Conservation (phyloP, 2,329 filamentous ascomycete genomes). For the Didymella glomerata region DNA sequence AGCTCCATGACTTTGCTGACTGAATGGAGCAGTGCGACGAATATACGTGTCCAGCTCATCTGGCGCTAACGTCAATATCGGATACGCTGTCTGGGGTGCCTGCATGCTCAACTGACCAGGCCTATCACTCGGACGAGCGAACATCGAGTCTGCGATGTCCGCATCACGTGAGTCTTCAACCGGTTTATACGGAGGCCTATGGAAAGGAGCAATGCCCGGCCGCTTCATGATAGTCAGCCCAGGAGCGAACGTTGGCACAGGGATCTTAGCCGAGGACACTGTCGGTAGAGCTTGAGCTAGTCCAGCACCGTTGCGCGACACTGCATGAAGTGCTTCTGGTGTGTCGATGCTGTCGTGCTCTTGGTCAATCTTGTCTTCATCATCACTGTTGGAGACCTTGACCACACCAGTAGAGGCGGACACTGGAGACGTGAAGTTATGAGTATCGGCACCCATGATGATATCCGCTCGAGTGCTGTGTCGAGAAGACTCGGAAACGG, state of each 20-base stretch:
- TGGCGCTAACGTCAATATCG: neutral
- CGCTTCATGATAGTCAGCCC: too few relatives aligned
- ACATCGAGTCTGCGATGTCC: neutral
- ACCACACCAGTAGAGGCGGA: neutral
- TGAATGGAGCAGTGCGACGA: neutral
- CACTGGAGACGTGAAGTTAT: neutral
- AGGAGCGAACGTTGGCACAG: neutral
- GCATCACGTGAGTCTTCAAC: neutral
- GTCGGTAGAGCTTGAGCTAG: too few relatives aligned
- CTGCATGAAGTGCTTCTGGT: neutral
- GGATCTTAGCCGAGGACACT: neutral
- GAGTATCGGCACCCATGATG: neutral
- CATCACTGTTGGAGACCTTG: constrained; percentile 13
- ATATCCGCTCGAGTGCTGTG: neutral
- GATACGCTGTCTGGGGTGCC: neutral
- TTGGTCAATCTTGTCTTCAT: neutral
- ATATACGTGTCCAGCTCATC: neutral
- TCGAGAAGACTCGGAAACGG: neutral
- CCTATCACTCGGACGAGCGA: neutral
- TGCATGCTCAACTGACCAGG: neutral
- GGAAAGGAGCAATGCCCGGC: neutral
- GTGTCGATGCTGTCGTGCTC: neutral
- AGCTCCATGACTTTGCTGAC: neutral
- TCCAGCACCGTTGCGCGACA: too few relatives aligned
- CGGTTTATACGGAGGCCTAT: neutral